Percentiles rank a stretch among this genome's conserved stretches.
Conservation (phyloP, 176 grass and related monocot species). For the Rhynchospora pubera region DNA sequence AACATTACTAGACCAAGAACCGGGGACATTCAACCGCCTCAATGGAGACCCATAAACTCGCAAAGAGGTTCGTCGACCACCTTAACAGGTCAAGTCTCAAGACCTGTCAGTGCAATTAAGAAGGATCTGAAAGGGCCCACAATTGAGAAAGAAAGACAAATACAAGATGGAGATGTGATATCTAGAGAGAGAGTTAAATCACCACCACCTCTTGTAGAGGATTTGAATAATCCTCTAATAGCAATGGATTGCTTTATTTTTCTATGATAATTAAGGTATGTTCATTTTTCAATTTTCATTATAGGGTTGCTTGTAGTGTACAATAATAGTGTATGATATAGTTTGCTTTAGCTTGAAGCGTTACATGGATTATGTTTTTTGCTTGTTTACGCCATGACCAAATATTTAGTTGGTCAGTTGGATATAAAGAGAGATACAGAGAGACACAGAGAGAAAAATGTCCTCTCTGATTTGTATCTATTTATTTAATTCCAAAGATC, state of each 20-base stretch:
- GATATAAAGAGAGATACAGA: too few relatives aligned
- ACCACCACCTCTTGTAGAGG: constrained; percentile 17
- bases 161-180: neutral
- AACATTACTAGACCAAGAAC: constrained; percentile 6
- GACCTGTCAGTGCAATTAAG: constrained; percentile 2
- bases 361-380: neutral
- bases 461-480: constrained; percentile 18
- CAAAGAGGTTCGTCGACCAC: neutral
- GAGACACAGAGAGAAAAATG: neutral
- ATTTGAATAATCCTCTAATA: constrained; percentile 29
- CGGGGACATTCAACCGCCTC: neutral
- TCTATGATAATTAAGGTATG: constrained; percentile 16
- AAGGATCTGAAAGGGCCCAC: constrained; percentile 2
- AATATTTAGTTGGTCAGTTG: constrained; percentile 23
- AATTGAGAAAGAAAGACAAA: neutral
- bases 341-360: neutral
- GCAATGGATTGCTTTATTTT: constrained; percentile 29
- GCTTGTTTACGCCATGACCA: constrained; percentile 10
- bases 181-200: constrained; percentile 8
- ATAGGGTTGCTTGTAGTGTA: neutral
- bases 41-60: neutral
- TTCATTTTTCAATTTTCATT: neutral
- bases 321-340: constrained; percentile 1
- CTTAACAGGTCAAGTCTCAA: neutral
- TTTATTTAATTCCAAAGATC: neutral